Conservation (phyloP, 2,329 filamentous ascomycete genomes). For the Penicillium rolfsii region DNA sequence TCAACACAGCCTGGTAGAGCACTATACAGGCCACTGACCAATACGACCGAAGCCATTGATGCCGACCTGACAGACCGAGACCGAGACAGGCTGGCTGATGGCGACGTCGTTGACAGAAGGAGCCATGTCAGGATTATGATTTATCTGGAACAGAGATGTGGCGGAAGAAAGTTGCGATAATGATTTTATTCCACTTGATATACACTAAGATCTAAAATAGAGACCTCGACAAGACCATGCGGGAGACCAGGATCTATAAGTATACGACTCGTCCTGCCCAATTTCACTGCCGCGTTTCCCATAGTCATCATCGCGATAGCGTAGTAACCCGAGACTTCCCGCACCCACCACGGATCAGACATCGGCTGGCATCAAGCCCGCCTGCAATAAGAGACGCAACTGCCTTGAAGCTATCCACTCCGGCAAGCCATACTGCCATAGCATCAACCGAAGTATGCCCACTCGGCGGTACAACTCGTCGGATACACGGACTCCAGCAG, state of each 20-base stretch:
- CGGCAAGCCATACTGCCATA: neutral
- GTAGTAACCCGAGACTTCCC: constrained; percentile 16
- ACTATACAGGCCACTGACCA: constrained; percentile 42
- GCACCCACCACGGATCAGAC: constrained; percentile 14
- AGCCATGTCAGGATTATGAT: constrained; percentile 20
- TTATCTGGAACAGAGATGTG: neutral
- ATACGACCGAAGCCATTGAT: constrained; percentile 98
- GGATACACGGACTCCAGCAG: constrained; percentile 15
- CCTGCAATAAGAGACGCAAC: neutral
- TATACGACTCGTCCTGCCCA: constrained; percentile 6
- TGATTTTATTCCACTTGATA: neutral
- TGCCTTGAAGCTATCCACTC: neutral
- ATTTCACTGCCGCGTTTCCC: neutral
- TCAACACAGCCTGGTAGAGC: neutral
- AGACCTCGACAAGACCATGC: neutral
- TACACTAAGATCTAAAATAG: constrained; percentile 12
- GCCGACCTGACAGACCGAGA: constrained; percentile 66
- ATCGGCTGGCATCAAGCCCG: constrained; percentile 19
- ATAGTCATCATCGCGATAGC: neutral
- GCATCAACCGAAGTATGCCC: constrained; percentile 5
- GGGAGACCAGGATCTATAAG: constrained; percentile 20
- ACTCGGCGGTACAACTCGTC: constrained; percentile 19
- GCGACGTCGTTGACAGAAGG: constrained; percentile 31
- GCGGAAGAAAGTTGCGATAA: neutral
- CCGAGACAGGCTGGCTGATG: constrained; percentile 13